Base-by-base conservation (phyloP, 225 moss, liverwort and hornwort species). In the Antitrichia curtipendula region DNA sequence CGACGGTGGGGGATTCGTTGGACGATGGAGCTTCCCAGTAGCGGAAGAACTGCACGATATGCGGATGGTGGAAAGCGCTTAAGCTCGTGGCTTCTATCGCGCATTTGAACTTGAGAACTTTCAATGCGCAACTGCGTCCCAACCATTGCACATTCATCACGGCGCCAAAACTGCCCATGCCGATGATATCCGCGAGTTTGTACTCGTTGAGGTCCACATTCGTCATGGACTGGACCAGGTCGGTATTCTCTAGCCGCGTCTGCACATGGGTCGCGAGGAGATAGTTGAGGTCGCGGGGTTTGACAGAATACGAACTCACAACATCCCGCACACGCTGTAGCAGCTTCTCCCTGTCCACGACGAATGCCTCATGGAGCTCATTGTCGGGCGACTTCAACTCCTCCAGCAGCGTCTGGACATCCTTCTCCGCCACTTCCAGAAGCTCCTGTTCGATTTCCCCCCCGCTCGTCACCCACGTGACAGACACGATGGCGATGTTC, bases 11-110 rank as follows among this genome's bases (percentile, higher is more conserved):
- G 43, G 63, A 16, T 19, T 66, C 29, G 7, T 31, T 45, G 45
- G 22, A 76, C 64, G 28, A 32, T 14, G 78, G 57, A 32, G 57
- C 70, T 28, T 87, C 91, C 89, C 90, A 92, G 78, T 91, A 91
- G 21, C 84, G 82, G 10, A 89, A 50, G 23, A 90, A 92, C 50
- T 90, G 87, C 63, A 91, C 93, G n/a, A 91, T 86, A n/a, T 93
- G 80, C 40, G 91, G 93, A 65, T 93, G 93, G 24, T 90, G 89
- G n/a, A 75, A 88, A 22, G 57, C 1, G 0, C 89, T 90, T 71
- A 91, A 74, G 76, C 34, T 78, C 17, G 24, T 76, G 49, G 90
- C 93, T n/a, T 91, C 91, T 28, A 20, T 68, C 5, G 18, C 31
- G 83, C 83, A 87, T 52, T 54, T 69, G 7, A 1, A 4, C 4